phyloP scores from a whole-genome alignment of 495 filamentous ascomycete species.

The Penicillium salamii region DNA sequence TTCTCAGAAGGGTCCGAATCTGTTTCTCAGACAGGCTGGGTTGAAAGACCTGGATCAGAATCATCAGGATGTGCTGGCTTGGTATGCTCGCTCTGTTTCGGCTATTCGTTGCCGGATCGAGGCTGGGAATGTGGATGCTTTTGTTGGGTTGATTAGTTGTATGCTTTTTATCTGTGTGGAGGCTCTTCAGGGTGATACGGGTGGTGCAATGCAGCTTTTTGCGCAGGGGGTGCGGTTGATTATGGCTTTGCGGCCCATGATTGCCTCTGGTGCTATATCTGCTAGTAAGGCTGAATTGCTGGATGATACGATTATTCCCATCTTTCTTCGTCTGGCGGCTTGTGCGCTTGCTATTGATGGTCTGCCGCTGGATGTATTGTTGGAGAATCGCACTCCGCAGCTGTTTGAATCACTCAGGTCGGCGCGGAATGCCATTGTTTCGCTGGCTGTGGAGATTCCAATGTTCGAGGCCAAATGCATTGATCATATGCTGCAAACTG shows the following conservation, averaged over 20 bases:
- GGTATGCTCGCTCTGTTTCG: constrained; percentile 47
- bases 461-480: constrained; percentile 21
- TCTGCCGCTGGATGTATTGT: constrained; percentile 10
- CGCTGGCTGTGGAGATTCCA: constrained; percentile 19
- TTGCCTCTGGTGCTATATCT: constrained; percentile 12
- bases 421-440: constrained; percentile 32
- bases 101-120: constrained; percentile 47
- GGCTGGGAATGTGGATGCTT: constrained; percentile 25
- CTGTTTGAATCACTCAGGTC: constrained; percentile 26
- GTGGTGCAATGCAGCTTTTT: constrained; percentile 34
- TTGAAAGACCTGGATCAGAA: constrained; percentile 33
- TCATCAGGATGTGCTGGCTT: constrained; percentile 39
- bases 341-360: constrained; percentile 10
- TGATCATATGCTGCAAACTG: constrained; percentile 8
- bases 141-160: constrained; percentile 50
- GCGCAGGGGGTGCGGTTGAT: constrained; percentile 36
- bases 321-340: constrained; percentile 35
- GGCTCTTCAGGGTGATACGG: constrained; percentile 40
- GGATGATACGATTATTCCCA: constrained; percentile 35
- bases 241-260: constrained; percentile 24
- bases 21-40: constrained; percentile 7
- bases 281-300: constrained; percentile 19
- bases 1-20: constrained; percentile 18
- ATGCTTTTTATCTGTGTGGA: constrained; percentile 60
- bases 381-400: neutral